Base-by-base conservation (phyloP, 768 basidiomycete species). In the Lactarius trivialis region DNA sequence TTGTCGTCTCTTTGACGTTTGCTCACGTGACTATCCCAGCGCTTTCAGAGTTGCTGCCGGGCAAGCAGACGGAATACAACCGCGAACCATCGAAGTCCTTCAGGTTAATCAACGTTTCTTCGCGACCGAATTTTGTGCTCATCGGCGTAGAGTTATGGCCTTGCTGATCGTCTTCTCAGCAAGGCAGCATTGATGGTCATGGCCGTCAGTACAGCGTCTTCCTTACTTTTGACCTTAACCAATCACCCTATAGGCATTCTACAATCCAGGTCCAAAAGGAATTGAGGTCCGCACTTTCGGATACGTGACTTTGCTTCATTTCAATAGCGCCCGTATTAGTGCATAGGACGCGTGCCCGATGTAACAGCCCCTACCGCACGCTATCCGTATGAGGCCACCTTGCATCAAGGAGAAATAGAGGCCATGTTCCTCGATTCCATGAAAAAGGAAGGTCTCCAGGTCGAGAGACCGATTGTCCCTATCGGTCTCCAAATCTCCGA, bases 131-230 rank as follows among this genome's bases (percentile, higher is more conserved):
- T 28, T 39, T 32, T 26, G 28, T 64, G 39, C 32, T 48, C 1
- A 51, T 57, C 26, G 32, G 28, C 9, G 12, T 56, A 91, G 88
- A 91, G 88, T 64, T 91, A 91, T 73, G 89, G 89, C 7, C 78
- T 91, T 7, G 86, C 81, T 0, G 84, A 89, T 19, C 78, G 81
- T 3, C 68, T 91, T 24, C 62, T 90, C 28, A 77, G 73, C 43
- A 81, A 89, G 67, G 88, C 82, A 6, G 84, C 82, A 61, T 85
- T 88, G 54, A 78, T 91, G 78, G 82, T 88, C 63, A 79, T 82
- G 73, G 82, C 82, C 56, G 89, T 89, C 71, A 62, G 82, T 75
- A 2, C 50, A 19, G 17, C 45, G 12, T 24, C 5, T 56, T 50
- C 12, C 43, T 17, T 48, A n/a, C 2, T 11, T 26, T 52, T 28